phyloP scores from a whole-genome alignment of 371 early-diverging fungal genomes.

The Mucor plumbeus region DNA sequence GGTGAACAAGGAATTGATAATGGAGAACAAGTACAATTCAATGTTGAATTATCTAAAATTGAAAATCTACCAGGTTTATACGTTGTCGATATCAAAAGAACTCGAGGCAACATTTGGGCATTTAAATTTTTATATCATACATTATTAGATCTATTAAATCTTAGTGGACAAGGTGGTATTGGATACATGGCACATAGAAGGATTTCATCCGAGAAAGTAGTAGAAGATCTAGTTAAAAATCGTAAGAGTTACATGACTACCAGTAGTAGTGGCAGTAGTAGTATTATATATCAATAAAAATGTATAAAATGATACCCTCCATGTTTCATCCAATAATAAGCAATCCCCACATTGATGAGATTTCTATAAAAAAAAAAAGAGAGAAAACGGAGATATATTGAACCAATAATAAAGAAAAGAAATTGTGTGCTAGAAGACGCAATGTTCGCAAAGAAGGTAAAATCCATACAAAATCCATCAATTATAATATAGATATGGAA shows the following conservation, averaged over 20 bases:
- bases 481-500: neutral
- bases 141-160: slow-evolving; percentile 60
- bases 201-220: neutral
- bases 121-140: slow-evolving; percentile 90
- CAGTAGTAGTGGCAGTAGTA: slow-evolving; percentile 26
- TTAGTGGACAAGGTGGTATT: slow-evolving; percentile 54
- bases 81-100: slow-evolving; percentile 89
- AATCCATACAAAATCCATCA: slow-evolving; percentile 8
- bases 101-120: slow-evolving; percentile 91
- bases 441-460: slow-evolving; percentile 35
- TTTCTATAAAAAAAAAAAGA: slow-evolving; percentile 2
- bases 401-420: slow-evolving; percentile 26
- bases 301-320: neutral
- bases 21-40: slow-evolving; percentile 85
- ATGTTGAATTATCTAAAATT: slow-evolving; percentile 88
- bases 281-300: neutral
- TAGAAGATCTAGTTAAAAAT: slow-evolving; percentile 10
- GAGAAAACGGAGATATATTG: neutral
- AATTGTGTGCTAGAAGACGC: slow-evolving; percentile 44
- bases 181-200: slow-evolving; percentile 42
- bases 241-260: slow-evolving; percentile 30
- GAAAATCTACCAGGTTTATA: slow-evolving; percentile 88
- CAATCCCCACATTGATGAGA: slow-evolving; percentile 2
- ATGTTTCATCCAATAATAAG: neutral
- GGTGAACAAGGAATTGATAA: slow-evolving; percentile 90